Percentiles rank a stretch among this genome's conserved stretches.
These are phyloP conservation scores for Starmerella etchellsii DNA, from an alignment of 805 yeast genomes.

Conservation along the genomic window DNA sequence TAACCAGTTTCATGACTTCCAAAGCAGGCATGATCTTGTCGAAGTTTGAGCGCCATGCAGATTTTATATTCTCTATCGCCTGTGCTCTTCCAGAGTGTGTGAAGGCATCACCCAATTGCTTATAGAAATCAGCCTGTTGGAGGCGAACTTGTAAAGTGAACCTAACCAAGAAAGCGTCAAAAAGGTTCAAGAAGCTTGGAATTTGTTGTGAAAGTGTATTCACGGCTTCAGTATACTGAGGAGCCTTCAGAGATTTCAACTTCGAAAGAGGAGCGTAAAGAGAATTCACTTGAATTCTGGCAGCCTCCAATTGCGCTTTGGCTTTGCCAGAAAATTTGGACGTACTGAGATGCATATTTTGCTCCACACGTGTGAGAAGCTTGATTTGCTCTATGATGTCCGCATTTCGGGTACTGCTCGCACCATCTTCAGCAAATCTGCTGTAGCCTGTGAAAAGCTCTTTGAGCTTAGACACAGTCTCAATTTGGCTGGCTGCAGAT, in stretches of 20 bases:
- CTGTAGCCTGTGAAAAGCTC: slow-evolving; percentile 5
- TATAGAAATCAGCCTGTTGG: slow-evolving; percentile 13
- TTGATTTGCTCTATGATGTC: slow-evolving; percentile 1
- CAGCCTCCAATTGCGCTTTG: slow-evolving; percentile 12
- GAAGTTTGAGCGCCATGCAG: slow-evolving; percentile 14
- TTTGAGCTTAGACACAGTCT: slow-evolving; percentile 5
- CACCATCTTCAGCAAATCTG: slow-evolving; percentile 3
- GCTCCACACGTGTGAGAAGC: slow-evolving; percentile 4
- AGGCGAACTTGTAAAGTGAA: slow-evolving; percentile 14
- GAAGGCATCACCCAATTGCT: slow-evolving; percentile 22
- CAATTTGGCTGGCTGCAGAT: slow-evolving; percentile 6
- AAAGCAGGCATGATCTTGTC: slow-evolving; percentile 19
- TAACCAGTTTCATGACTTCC: slow-evolving; percentile 17
- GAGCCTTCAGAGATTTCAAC: slow-evolving; percentile 8
- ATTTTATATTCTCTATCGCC: slow-evolving; percentile 3
- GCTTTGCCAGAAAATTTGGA: slow-evolving; percentile 21
- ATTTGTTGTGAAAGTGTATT: slow-evolving; percentile 3
- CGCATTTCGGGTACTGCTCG: neutral
- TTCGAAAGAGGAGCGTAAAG: slow-evolving; percentile 5
- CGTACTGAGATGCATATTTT: slow-evolving; percentile 1
- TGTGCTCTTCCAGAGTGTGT: slow-evolving; percentile 19
- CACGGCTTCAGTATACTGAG: slow-evolving; percentile 1
- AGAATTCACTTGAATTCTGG: slow-evolving; percentile 9
- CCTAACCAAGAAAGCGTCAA: slow-evolving; percentile 16
- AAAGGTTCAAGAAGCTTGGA: slow-evolving; percentile 15